Percentiles rank a stretch among this genome's conserved stretches.
Conservation (phyloP, 371 early-diverging fungal species). For the Dentiscutata heterogama region DNA sequence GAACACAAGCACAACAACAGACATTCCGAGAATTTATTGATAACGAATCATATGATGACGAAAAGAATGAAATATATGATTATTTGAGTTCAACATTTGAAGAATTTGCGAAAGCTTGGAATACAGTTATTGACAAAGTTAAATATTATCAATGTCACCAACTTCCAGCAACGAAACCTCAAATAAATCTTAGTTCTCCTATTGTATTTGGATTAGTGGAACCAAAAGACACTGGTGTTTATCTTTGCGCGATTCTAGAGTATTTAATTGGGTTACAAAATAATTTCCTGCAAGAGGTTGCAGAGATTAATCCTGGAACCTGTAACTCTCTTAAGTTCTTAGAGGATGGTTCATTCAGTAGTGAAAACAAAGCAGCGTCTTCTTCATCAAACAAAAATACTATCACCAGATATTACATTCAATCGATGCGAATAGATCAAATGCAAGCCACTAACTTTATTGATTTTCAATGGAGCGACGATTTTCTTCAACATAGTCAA, state of each 20-base stretch:
- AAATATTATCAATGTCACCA: constrained; percentile 42
- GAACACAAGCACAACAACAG: constrained; percentile 37
- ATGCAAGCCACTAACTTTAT: constrained; percentile 17
- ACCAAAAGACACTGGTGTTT: constrained; percentile 40
- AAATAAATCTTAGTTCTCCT: neutral
- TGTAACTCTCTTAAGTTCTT: constrained; percentile 39
- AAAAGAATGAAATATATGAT: neutral
- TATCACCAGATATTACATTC: neutral
- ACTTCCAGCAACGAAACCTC: constrained; percentile 23
- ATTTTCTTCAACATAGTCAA: constrained; percentile 43
- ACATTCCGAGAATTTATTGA: constrained; percentile 42
- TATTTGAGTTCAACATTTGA: constrained; percentile 13
- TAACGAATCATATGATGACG: neutral
- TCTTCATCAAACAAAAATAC: neutral
- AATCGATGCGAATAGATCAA: constrained; percentile 17
- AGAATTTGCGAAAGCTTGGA: constrained; percentile 45
- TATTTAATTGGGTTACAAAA: constrained; percentile 43
- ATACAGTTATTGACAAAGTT: constrained; percentile 18
- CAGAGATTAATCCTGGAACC: neutral
- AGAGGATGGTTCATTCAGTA: neutral
- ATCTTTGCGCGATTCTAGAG: constrained; percentile 41
- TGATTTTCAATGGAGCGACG: constrained; percentile 33
- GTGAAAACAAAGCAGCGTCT: neutral
- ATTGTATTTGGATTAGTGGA: constrained; percentile 43
- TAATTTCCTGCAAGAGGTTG: constrained; percentile 42